Percentiles rank a stretch among this genome's conserved stretches.
Conservation (phyloP, 352 stramenopile genomes). For the Phytophthora parvispora region DNA sequence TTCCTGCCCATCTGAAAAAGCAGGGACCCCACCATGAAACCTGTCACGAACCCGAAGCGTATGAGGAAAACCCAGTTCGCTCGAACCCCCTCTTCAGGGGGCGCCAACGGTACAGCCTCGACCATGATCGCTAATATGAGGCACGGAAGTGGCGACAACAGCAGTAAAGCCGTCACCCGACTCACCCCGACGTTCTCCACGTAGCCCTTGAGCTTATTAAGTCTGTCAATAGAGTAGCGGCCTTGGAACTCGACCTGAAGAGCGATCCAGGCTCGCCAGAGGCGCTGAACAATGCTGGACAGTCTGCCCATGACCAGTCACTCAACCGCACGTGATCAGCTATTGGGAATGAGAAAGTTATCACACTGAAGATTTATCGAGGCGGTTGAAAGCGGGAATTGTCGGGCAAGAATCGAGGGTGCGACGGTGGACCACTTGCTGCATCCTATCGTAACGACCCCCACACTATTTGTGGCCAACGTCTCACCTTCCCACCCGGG, state of each 20-base stretch:
- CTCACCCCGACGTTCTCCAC: background rate
- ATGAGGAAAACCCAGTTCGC: slow-evolving; percentile 27
- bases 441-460: no score
- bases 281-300: background rate
- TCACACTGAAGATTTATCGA: background rate
- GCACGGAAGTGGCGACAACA: slow-evolving; percentile 16
- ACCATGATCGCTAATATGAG: slow-evolving; percentile 18
- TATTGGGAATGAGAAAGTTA: no score
- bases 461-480: background rate
- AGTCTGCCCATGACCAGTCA: background rate
- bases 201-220: slow-evolving; percentile 21
- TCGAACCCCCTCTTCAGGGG: slow-evolving; percentile 12
- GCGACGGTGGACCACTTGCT: background rate
- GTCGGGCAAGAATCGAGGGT: background rate
- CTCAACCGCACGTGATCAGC: background rate
- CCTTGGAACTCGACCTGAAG: slow-evolving; percentile 41
- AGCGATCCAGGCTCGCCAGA: slow-evolving; percentile 10
- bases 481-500: background rate
- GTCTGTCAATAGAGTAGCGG: slow-evolving; percentile 27
- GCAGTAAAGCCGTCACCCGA: slow-evolving; percentile 11
- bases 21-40: slow-evolving; percentile 12
- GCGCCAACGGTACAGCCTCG: slow-evolving; percentile 10
- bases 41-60: slow-evolving; percentile 8
- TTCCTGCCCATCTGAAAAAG: slow-evolving; percentile 25
- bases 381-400: background rate